A percentile compares a stretch with the other conserved stretches of the same genome.
phyloP scores from a whole-genome alignment of 139 green algal species.

The Coelastrella sp. region DNA sequence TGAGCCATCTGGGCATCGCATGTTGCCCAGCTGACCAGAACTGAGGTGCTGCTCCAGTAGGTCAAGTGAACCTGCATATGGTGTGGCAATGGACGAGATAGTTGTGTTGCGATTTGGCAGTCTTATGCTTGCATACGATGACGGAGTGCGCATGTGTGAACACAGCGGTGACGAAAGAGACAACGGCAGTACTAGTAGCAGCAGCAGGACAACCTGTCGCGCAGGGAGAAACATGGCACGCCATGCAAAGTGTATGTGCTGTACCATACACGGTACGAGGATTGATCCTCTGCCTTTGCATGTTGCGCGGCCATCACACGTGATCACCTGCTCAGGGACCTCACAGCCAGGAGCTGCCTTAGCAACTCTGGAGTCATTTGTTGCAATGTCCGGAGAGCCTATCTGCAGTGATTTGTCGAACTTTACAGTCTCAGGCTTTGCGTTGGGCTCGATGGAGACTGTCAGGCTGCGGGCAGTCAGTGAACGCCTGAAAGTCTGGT shows the following conservation, averaged over 20 bases:
- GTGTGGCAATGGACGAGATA: not conserved
- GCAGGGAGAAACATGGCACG: too few relatives aligned
- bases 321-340: not conserved
- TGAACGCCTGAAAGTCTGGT: too few relatives aligned
- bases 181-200: too few relatives aligned
- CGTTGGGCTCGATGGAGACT: not conserved
- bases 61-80: slow-evolving; percentile 37
- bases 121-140: not conserved
- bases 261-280: not conserved
- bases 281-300: not conserved
- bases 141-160: not conserved
- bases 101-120: not conserved
- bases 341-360: not conserved
- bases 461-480: not conserved
- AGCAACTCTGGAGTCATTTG: not conserved
- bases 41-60: slow-evolving; percentile 16
- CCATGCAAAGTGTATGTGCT: not conserved
- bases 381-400: not conserved
- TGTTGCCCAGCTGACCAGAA: slow-evolving; percentile 39
- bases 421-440: not conserved
- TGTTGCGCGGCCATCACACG: not conserved
- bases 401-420: not conserved
- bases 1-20: not conserved
- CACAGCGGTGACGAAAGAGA: too few relatives aligned
- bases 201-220: too few relatives aligned